Percentiles rank a stretch among this genome's conserved stretches.
phyloP scores from a whole-genome alignment of 73 alveolate species.

The Tetrahymena malaccensis region DNA sequence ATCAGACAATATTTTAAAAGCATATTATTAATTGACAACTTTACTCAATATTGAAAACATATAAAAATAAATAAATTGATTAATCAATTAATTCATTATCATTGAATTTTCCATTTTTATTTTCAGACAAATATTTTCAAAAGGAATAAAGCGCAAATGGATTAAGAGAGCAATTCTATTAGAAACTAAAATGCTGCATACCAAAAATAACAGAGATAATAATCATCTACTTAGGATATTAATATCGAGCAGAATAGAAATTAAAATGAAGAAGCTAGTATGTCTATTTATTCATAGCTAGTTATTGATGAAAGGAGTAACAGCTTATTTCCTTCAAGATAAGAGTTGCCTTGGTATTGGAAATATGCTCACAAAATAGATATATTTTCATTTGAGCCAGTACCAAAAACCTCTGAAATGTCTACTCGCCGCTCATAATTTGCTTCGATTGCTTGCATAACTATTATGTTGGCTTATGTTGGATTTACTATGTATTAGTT shows the following conservation, averaged over 20 bases:
- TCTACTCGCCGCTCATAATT: not conserved
- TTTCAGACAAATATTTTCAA: too few species aligned
- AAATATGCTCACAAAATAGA: not conserved
- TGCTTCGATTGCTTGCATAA: not conserved
- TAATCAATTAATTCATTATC: too few species aligned
- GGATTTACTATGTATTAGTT: not conserved
- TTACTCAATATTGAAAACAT: too few species aligned
- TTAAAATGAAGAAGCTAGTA: not conserved
- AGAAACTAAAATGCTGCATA: too few species aligned
- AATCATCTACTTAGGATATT: not conserved
- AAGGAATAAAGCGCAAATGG: too few species aligned
- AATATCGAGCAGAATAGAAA: not conserved
- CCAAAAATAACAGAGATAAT: too few species aligned
- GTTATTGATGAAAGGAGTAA: not conserved
- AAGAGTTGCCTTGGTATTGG: not conserved
- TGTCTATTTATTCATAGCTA: not conserved
- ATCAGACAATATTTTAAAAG: not conserved
- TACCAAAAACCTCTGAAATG: not conserved
- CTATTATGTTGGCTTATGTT: not conserved
- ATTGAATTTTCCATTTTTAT: too few species aligned
- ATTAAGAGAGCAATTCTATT: too few species aligned
- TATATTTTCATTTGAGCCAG: not conserved
- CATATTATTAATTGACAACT: not conserved
- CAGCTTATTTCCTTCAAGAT: not conserved
- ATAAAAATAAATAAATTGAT: too few species aligned